Conservation (phyloP, 129 eudicot species). For the Saposhnikovia divaricata region DNA sequence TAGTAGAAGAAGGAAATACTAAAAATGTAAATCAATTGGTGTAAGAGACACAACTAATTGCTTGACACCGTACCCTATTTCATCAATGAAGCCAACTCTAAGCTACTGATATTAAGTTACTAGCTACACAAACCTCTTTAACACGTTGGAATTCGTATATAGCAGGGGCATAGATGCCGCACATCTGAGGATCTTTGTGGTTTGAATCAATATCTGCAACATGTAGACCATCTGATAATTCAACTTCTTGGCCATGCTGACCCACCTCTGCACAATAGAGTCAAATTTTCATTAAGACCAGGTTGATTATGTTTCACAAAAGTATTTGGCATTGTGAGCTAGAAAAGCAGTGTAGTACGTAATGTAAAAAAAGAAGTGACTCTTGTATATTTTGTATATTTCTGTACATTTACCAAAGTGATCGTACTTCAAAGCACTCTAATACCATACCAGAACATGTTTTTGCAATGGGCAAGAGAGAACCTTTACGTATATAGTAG, state of each 20-base stretch:
- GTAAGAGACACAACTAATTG: neutral
- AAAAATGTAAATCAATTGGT: neutral
- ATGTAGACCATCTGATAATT: conserved; percentile 22
- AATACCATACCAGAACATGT: neutral
- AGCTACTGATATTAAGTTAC: neutral
- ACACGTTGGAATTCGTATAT: conserved; percentile 45
- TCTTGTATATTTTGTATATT: neutral
- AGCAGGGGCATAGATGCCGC: conserved; percentile 76
- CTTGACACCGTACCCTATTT: neutral
- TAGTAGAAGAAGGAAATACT: neutral
- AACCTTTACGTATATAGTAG: neutral
- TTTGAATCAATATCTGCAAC: conserved; percentile 60
- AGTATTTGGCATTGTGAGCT: neutral
- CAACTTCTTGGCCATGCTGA: conserved; percentile 27
- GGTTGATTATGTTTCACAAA: neutral
- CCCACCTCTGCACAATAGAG: conserved; percentile 28
- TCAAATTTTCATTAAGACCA: neutral
- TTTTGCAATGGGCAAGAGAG: neutral
- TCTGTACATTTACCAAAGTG: neutral
- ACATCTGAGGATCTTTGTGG: conserved; percentile 74
- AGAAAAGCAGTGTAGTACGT: neutral
- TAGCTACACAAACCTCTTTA: conserved; percentile 59
- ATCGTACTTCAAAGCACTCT: neutral
- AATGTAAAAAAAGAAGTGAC: neutral
- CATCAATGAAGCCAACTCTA: neutral